phyloP scores from a whole-genome alignment of 768 basidiomycete species.

The Hypholoma sublateritium region DNA sequence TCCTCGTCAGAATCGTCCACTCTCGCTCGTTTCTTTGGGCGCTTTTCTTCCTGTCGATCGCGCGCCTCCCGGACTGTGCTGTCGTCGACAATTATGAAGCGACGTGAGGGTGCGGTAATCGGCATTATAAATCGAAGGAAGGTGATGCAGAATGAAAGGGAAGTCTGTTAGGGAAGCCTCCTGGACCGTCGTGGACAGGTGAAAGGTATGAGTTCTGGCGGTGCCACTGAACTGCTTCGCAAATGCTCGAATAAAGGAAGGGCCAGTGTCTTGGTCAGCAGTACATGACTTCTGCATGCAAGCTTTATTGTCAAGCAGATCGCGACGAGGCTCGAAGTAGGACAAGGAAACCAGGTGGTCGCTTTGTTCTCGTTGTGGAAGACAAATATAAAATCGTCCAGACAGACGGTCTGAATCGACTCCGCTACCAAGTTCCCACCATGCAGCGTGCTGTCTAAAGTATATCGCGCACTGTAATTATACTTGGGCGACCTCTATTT shows the following conservation, averaged over 20 bases:
- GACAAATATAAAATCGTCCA: too few relatives aligned
- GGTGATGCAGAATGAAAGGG: background rate
- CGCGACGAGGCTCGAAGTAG: too few relatives aligned
- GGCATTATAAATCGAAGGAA: background rate
- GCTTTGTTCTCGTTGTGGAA: too few relatives aligned
- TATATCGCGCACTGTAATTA: too few relatives aligned
- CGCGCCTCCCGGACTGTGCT: constrained; percentile 31
- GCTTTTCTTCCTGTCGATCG: constrained; percentile 25
- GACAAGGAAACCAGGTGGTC: too few relatives aligned
- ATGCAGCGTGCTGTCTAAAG: too few relatives aligned
- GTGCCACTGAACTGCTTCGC: background rate
- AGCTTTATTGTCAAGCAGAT: too few relatives aligned
- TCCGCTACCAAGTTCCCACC: too few relatives aligned
- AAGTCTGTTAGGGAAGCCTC: background rate
- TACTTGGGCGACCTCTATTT: too few relatives aligned
- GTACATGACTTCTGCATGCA: too few relatives aligned
- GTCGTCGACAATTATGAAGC: constrained; percentile 29
- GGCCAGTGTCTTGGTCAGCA: too few relatives aligned
- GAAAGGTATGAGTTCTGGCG: background rate
- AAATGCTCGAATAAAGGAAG: background rate
- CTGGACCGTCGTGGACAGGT: background rate
- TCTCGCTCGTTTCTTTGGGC: constrained; percentile 20
- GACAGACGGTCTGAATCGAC: too few relatives aligned
- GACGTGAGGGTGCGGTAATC: background rate
- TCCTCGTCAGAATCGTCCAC: constrained; percentile 24